These are phyloP conservation scores for Globisporangium megalacanthum DNA, from an alignment of 352 stramenopile genomes.

Conservation along the genomic window DNA sequence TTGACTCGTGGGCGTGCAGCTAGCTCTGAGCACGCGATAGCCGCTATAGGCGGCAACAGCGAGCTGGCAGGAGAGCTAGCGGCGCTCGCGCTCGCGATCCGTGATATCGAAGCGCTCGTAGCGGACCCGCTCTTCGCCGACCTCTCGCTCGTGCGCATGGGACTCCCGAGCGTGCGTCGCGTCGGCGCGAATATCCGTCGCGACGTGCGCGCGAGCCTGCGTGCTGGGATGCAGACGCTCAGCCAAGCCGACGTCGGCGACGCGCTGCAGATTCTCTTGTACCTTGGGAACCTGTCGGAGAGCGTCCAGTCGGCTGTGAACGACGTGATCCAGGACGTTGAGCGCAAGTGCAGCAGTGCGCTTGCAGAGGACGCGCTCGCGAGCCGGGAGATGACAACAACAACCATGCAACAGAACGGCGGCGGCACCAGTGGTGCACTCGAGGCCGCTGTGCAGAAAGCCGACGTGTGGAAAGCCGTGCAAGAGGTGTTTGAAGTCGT, in stretches of 20 bases:
- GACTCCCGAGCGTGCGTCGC: constrained; percentile 41
- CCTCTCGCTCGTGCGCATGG: constrained; percentile 54
- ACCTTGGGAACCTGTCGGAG: constrained; percentile 52
- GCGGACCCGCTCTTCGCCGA: constrained; percentile 55
- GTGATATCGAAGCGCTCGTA: constrained; percentile 59
- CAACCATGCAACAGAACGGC: not conserved
- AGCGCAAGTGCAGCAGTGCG: constrained; percentile 47
- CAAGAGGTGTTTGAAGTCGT: constrained; percentile 76
- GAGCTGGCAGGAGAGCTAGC: constrained; percentile 34
- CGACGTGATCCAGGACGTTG: constrained; percentile 78
- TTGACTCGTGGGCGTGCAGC: not conserved
- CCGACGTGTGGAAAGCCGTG: constrained; percentile 75
- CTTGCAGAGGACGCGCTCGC: constrained; percentile 67
- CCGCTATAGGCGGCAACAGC: constrained; percentile 5
- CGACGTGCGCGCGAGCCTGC: constrained; percentile 46
- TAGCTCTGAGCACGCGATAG: constrained; percentile 5
- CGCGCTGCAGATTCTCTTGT: constrained; percentile 77
- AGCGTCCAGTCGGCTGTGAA: constrained; percentile 74
- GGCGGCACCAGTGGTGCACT: constrained; percentile 20
- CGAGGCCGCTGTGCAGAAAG: constrained; percentile 41
- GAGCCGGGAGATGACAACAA: constrained; percentile 5
- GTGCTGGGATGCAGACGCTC: constrained; percentile 40
- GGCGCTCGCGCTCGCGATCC: constrained; percentile 60
- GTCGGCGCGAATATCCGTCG: constrained; percentile 42
- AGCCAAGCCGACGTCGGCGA: constrained; percentile 70